These are phyloP conservation scores for Arachis monticola DNA, from an alignment of 331 rosid species.

Conservation along the genomic window DNA sequence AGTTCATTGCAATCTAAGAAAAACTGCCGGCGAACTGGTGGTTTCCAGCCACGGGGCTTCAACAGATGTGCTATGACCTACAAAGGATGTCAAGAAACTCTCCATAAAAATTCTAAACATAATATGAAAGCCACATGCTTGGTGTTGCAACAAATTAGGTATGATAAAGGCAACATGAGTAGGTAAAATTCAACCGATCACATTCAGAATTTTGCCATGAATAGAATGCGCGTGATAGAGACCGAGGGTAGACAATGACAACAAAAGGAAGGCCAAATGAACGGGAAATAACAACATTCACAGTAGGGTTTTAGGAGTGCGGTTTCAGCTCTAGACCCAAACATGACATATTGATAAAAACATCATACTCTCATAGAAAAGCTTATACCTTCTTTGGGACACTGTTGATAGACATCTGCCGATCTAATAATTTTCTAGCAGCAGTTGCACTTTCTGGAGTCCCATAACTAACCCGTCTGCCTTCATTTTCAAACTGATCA, in stretches of 20 bases:
- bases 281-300: neutral
- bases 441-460: conserved; percentile 99
- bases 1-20: conserved; percentile 98
- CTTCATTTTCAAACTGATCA: conserved; percentile 99
- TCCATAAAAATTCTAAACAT: neutral
- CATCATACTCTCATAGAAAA: conserved; percentile 6
- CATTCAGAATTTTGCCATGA: conserved; percentile 15
- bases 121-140: conserved; percentile 29
- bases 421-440: conserved; percentile 92
- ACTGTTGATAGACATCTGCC: conserved; percentile 98
- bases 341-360: neutral
- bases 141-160: conserved; percentile 22
- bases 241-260: conserved; percentile 8
- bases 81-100: conserved; percentile 28
- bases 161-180: conserved; percentile 20
- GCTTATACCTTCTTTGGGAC: conserved; percentile 89
- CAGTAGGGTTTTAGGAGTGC: neutral
- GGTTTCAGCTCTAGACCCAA: neutral
- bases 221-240: neutral
- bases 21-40: conserved; percentile 98
- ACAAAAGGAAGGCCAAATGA: conserved; percentile 23
- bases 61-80: conserved; percentile 95
- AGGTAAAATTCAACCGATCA: conserved; percentile 9
- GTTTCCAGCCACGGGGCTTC: conserved; percentile 99
- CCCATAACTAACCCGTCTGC: conserved; percentile 97